Evolutionary conservation across 108 stramenopile genomes (phyloP).

Genomic region (Nitzschia inconspicua): DNA sequence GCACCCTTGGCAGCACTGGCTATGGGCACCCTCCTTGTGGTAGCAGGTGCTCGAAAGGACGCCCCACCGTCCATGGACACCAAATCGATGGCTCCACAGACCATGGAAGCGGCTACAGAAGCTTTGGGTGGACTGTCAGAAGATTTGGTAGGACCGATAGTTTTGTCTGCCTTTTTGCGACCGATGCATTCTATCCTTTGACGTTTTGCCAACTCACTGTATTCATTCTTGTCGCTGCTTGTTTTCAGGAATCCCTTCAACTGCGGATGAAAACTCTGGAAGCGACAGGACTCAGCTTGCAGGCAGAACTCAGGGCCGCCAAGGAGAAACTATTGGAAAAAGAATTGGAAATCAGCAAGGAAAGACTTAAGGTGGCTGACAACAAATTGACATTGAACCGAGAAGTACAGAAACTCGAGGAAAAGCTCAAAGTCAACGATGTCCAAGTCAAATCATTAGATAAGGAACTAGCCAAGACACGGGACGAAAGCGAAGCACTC

Average conservation of each 20-base stretch:
- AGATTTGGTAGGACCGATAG: constrained; percentile 2
- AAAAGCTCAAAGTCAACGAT: constrained; percentile 2
- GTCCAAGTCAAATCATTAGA: constrained; percentile 17
- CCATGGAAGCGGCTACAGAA: neutral
- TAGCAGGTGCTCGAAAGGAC: neutral
- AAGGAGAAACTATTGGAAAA: constrained; percentile 8
- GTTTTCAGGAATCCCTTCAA: neutral
- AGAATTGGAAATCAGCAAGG: constrained; percentile 26
- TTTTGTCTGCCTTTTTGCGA: neutral
- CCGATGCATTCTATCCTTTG: neutral
- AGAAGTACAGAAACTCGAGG: constrained; percentile 2
- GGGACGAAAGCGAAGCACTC: neutral
- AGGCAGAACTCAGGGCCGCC: constrained; percentile 9
- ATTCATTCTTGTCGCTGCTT: neutral
- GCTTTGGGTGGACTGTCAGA: neutral
- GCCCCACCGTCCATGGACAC: neutral
- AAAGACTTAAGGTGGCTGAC: constrained; percentile 16
- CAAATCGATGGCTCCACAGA: no score
- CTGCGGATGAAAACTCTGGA: constrained; percentile 7
- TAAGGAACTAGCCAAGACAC: constrained; percentile 45
- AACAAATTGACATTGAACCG: constrained; percentile 11
- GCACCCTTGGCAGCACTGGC: neutral
- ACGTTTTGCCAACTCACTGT: neutral
- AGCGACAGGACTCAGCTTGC: constrained; percentile 3
- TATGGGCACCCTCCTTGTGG: neutral